Percentiles rank a stretch among this genome's conserved stretches.
These are phyloP conservation scores for Acer yangbiense DNA, from an alignment of 345 rosid genomes.

Conservation along the genomic window DNA sequence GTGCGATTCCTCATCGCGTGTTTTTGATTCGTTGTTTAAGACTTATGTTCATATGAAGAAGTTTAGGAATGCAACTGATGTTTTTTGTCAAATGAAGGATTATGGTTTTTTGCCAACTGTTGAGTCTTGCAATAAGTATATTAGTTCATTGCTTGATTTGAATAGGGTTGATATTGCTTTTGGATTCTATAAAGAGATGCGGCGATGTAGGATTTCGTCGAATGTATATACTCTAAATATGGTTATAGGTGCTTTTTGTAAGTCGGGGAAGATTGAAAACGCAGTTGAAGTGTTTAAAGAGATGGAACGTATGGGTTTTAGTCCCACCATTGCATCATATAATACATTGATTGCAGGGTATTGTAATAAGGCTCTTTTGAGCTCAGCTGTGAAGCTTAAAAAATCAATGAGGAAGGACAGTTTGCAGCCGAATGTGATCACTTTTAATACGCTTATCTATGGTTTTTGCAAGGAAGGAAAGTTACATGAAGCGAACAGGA, in stretches of 20 bases:
- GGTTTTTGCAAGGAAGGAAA: slow-evolving; percentile 68
- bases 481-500: slow-evolving; percentile 59
- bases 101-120: slow-evolving; percentile 67
- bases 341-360: slow-evolving; percentile 76
- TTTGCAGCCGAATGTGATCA: slow-evolving; percentile 58
- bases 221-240: slow-evolving; percentile 76
- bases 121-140: slow-evolving; percentile 79
- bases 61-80: slow-evolving; percentile 63
- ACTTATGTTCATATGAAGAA: slow-evolving; percentile 67
- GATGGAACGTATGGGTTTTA: slow-evolving; percentile 54
- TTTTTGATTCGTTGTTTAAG: slow-evolving; percentile 74
- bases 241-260: slow-evolving; percentile 64
- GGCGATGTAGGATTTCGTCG: slow-evolving; percentile 63
- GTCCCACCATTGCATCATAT: slow-evolving; percentile 53
- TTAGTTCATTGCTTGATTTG: slow-evolving; percentile 64
- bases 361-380: slow-evolving; percentile 36
- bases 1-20: slow-evolving; percentile 75
- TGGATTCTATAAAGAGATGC: slow-evolving; percentile 65
- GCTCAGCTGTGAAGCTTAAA: slow-evolving; percentile 65
- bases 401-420: slow-evolving; percentile 54
- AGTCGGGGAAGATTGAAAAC: slow-evolving; percentile 61
- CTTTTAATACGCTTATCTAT: slow-evolving; percentile 63
- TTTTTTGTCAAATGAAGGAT: slow-evolving; percentile 62
- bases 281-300: slow-evolving; percentile 56
- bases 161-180: slow-evolving; percentile 68